These are phyloP conservation scores for Miamiensis avidus DNA, from an alignment of 169 alveolate species.

Conservation along the genomic window DNA sequence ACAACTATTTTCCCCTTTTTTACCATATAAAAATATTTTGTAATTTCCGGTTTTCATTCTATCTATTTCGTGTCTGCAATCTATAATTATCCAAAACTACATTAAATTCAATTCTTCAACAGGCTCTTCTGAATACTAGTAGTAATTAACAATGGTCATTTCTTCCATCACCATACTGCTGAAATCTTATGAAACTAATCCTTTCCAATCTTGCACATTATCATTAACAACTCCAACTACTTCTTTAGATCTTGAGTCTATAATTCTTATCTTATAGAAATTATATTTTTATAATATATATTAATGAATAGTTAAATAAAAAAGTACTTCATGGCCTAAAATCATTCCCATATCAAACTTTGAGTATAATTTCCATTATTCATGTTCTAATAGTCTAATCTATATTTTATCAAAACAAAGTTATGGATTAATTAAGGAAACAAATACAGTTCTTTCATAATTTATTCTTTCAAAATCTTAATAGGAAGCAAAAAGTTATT, in stretches of 20 bases:
- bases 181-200: not conserved
- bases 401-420: not conserved
- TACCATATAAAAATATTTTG: not conserved
- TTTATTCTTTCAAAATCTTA: not conserved
- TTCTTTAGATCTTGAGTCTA: not conserved
- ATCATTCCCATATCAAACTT: not conserved
- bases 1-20: not conserved
- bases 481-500: not conserved
- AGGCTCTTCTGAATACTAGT: not conserved
- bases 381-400: not conserved
- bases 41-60: not conserved
- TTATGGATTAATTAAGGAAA: not conserved
- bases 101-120: not conserved
- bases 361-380: not conserved
- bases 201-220: not conserved
- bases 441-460: not conserved
- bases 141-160: not conserved
- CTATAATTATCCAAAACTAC: not conserved
- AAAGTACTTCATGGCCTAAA: not conserved
- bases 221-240: not conserved
- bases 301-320: too few relatives aligned
- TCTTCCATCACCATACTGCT: not conserved
- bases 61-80: not conserved
- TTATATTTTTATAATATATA: too few relatives aligned
- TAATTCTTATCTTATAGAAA: not conserved